Percentiles rank a stretch among this genome's conserved stretches.
Conservation (phyloP, 257 asterid species). For the Solanum chilense region DNA sequence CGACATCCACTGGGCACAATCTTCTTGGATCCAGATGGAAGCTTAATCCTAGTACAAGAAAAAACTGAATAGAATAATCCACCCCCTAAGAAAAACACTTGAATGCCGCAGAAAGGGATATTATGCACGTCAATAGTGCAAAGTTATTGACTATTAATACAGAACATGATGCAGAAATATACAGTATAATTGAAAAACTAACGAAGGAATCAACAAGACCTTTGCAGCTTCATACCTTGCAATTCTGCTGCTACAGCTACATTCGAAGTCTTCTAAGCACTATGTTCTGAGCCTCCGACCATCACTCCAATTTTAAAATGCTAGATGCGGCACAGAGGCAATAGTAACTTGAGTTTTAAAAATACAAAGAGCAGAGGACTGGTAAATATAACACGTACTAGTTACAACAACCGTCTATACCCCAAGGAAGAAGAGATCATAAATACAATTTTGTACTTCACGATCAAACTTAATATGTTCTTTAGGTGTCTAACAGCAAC, state of each 20-base stretch:
- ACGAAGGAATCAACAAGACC: not conserved
- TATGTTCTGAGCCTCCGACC: not conserved
- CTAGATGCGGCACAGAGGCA: not conserved
- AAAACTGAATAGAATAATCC: not conserved
- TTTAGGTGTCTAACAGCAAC: not conserved
- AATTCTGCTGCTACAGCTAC: not conserved
- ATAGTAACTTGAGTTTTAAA: not conserved
- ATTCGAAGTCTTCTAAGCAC: not conserved
- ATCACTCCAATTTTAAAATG: not conserved
- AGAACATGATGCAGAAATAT: not conserved
- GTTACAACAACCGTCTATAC: not conserved
- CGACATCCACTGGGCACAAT: conserved; percentile 48
- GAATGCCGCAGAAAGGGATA: not conserved
- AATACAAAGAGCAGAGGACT: not conserved
- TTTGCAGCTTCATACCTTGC: not conserved
- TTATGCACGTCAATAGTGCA: not conserved
- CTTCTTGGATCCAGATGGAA: conserved; percentile 52
- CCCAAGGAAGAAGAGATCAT: not conserved
- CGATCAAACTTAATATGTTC: not conserved
- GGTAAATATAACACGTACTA: not conserved
- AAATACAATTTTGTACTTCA: not conserved
- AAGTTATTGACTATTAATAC: not conserved
- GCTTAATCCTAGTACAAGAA: conserved; percentile 22
- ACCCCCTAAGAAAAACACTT: not conserved
- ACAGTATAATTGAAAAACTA: not conserved